These are phyloP conservation scores for Solanum tarapatanum DNA, from an alignment of 257 asterid species.

Conservation along the genomic window DNA sequence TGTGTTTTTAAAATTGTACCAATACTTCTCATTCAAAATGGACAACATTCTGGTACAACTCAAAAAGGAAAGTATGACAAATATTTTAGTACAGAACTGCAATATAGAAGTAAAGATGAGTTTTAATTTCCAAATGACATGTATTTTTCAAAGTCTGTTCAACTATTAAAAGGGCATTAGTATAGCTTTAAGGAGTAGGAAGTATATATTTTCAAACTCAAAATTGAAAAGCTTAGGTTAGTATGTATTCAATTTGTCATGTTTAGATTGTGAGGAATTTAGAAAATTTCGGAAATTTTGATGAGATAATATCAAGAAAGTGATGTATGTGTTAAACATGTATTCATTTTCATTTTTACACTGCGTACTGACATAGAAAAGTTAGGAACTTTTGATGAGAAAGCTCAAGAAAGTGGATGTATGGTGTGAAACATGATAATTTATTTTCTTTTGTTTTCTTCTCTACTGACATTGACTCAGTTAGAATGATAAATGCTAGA, in stretches of 20 bases:
- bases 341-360: too few species aligned
- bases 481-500: neutral
- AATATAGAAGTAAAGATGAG: neutral
- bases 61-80: neutral
- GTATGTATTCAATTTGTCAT: neutral
- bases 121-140: neutral
- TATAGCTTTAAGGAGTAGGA: neutral
- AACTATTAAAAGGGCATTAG: neutral
- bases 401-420: neutral
- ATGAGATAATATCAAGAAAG: neutral
- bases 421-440: neutral
- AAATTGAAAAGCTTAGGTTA: neutral
- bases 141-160: neutral
- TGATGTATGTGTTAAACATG: neutral
- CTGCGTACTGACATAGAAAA: too few species aligned
- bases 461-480: neutral
- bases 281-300: neutral
- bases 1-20: neutral
- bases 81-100: neutral
- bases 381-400: neutral
- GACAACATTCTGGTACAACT: neutral
- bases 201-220: neutral
- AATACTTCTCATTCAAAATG: neutral
- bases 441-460: neutral
- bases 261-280: neutral